Evolutionary conservation across 2,329 filamentous ascomycete genomes (phyloP), one percentile per base, ranked within the genome.

Genomic region (Polychaeton citri): DNA sequence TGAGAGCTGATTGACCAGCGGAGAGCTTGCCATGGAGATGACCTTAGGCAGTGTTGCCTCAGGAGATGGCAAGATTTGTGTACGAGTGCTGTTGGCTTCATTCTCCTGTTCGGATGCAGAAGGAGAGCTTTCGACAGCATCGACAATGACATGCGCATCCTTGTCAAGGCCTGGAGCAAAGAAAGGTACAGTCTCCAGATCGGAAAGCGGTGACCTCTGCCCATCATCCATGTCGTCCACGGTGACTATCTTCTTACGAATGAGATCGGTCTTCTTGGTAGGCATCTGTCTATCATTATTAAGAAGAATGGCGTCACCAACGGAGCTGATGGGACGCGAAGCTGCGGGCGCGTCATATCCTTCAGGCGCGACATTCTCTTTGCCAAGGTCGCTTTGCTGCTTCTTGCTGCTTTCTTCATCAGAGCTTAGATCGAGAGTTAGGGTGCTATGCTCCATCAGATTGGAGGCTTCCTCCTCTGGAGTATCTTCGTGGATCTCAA

Each of bases 401-500:
- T 62, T 67, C 66, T 46, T 66, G 56, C 53, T 60, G 52, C 72
- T 72, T 58, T 87, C 81, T 55, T 94, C 87, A 49, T 94, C 87
- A 16, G 84, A 87, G 46, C 77, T 85, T 51, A 96, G 85, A 54
- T 96, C 88, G 3, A 96, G 71, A 0, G 80, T 77, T 44, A 80
- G 79, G 6, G 88, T 88, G 38, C 80, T 81, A 64, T 95, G 88
- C 60, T 95, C 83, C 63, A 96, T 83, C 26, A 94, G 66, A 51
- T 93, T 95, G 49, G 86, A 84, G 60, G 90, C 82, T 54, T 93
- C 80, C 54, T 95, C 82, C 55, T 94, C 83, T 6, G 81, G 74
- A 0, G 83, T 85, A 58, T 98, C 88, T 55, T 94, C 84, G 55
- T 95, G 79, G 51, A 98, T 96, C 40, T 88, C 81, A 54, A 98